Conservation (phyloP, 2,329 filamentous ascomycete species). For the Pseudogymnoascus sp. region DNA sequence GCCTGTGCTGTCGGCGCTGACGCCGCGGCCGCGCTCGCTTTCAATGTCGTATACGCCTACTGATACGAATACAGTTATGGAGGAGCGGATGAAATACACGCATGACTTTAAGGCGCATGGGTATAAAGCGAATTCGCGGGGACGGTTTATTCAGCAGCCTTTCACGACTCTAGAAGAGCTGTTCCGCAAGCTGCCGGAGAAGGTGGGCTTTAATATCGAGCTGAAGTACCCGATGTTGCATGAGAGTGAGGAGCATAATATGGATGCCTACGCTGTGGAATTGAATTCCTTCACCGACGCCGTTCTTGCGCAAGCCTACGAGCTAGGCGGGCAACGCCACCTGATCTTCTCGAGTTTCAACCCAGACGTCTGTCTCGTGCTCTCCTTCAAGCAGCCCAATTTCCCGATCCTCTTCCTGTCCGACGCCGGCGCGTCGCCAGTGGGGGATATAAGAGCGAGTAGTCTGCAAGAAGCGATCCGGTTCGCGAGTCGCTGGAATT, state of each 20-base stretch:
- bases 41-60: constrained; percentile 23
- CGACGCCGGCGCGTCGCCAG: constrained; percentile 71
- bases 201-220: constrained; percentile 95
- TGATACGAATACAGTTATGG: constrained; percentile 27
- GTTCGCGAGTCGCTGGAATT: constrained; percentile 89
- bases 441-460: constrained; percentile 82
- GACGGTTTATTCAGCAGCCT: constrained; percentile 88
- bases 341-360: constrained; percentile 98
- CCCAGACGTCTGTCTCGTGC: constrained; percentile 86
- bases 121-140: constrained; percentile 90
- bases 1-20: constrained; percentile 13
- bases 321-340: constrained; percentile 65
- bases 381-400: constrained; percentile 94
- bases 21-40: constrained; percentile 26
- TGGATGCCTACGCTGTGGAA: constrained; percentile 94
- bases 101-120: constrained; percentile 90
- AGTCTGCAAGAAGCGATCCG: constrained; percentile 92
- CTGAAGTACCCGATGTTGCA: constrained; percentile 99
- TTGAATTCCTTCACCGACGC: constrained; percentile 96
- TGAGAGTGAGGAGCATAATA: constrained; percentile 89
- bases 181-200: constrained; percentile 72
- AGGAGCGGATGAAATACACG: constrained; percentile 94
- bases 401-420: constrained; percentile 93
- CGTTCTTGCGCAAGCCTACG: constrained; percentile 77
- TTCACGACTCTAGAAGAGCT: constrained; percentile 94